Evolutionary conservation across 2,329 filamentous ascomycete genomes (phyloP), one percentile per base, ranked within the genome.

Genomic region (Lachnellula cervina): DNA sequence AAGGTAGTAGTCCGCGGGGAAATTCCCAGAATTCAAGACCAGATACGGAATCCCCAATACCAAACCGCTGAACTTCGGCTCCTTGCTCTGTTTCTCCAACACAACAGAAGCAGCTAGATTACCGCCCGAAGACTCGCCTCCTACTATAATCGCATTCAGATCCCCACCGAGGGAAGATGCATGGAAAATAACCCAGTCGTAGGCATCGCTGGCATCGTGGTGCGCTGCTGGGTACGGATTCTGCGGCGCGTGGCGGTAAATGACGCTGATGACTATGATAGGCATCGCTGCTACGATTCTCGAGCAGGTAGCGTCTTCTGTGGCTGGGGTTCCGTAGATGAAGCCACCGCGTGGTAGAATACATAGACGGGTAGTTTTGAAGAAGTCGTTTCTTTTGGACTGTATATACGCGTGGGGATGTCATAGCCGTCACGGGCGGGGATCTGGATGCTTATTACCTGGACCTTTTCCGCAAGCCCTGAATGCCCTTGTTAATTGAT

Each of bases 211-310:
- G 0, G 72, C 66, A 47, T 86, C 82, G 44, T 78, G 58, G 76
- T 76, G 82, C 0, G 76, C 73, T 0, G 73, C 77, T 0, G 82
- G 82, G 55, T 78, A 84, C 0, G 56, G 61, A 58, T 75, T 69
- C 51, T 83, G 77, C 0, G 81, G 81, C 0, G 80, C 81, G 61
- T 84, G 81, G 0, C 82, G 76, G 64, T 84, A 84, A 59, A 82
- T 80, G 13, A 83, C 70, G 43, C 81, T 80, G 14, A 56, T 48
- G 4, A 67, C 60, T 0, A 59, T 54, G 13, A 74, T 64, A 0
- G 79, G n/a, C 19, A 54, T 13, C 5, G 32, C 9, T 3, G 25
- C 43, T 7, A 51, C 77, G 9, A 81, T 74, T 0, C 73, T 71
- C 0, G 76, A 68, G 59, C 80, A 84, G 1, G 70, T 71, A 0